Conservation (phyloP, 1,284 basidiomycete species). For the Sphaerobolus stellatus region DNA sequence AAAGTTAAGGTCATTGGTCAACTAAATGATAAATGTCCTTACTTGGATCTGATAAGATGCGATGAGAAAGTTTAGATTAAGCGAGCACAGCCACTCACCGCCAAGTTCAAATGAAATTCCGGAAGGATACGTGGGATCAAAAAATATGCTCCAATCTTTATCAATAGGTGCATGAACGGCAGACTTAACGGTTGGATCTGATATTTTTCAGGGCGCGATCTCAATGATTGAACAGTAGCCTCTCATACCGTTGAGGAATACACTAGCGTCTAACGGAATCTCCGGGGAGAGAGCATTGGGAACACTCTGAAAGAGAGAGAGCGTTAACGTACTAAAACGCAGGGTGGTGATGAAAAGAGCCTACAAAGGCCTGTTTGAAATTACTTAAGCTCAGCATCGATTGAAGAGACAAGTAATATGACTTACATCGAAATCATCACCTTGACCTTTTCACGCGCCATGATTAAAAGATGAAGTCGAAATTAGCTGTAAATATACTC, state of each 20-base stretch:
- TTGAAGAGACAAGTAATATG: slow-evolving; percentile 4
- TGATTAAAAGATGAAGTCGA: background rate
- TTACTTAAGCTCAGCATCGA: slow-evolving; percentile 1
- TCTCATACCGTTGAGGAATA: slow-evolving; percentile 67
- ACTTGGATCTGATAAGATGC: slow-evolving; percentile 42
- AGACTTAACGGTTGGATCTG: slow-evolving; percentile 52
- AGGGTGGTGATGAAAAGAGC: background rate
- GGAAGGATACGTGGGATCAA: slow-evolving; percentile 44
- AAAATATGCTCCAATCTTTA: slow-evolving; percentile 52
- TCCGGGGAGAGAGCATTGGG: slow-evolving; percentile 36
- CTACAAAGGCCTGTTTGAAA: slow-evolving; percentile 8
- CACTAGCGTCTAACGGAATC: slow-evolving; percentile 30
- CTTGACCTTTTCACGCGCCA: background rate
- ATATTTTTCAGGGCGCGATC: background rate
- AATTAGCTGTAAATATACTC: slow-evolving; percentile 23
- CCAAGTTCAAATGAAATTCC: slow-evolving; percentile 33
- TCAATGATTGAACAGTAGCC: slow-evolving; percentile 12
- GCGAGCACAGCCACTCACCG: slow-evolving; percentile 11
- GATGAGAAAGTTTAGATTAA: background rate
- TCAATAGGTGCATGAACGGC: slow-evolving; percentile 71
- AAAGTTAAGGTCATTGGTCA: too few species aligned
- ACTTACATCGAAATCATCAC: slow-evolving; percentile 6
- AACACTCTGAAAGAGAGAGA: slow-evolving; percentile 25
- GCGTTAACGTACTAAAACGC: background rate
- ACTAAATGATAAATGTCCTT: slow-evolving; percentile 18